Percentiles rank a stretch among this genome's conserved stretches.
Evolutionary conservation across 2,329 filamentous ascomycete genomes (phyloP).

Genomic region (Aspergillus calidoustus): DNA sequence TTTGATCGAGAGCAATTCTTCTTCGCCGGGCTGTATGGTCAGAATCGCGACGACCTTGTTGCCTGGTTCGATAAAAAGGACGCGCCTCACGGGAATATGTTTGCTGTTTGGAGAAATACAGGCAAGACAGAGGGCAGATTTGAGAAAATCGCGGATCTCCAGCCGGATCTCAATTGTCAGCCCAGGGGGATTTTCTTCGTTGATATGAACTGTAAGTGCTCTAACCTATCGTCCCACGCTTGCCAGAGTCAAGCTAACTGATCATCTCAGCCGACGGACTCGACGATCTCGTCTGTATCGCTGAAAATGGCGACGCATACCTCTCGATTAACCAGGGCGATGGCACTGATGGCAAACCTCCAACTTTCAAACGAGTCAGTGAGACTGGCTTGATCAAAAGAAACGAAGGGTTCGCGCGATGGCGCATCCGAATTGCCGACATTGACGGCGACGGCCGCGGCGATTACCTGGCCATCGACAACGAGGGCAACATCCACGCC

Average conservation of each 20-base stretch:
- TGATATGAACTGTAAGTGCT: not conserved
- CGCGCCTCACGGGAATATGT: not conserved
- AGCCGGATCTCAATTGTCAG: not conserved
- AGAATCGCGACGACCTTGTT: not conserved
- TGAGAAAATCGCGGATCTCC: not conserved
- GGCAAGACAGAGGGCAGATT: not conserved
- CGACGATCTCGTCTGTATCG: conserved; percentile 10
- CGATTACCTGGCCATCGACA: conserved; percentile 5
- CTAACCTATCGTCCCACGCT: no score
- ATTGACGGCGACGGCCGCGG: conserved; percentile 12
- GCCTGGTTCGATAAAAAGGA: not conserved
- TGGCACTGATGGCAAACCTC: not conserved
- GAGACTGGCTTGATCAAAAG: not conserved
- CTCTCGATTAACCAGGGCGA: not conserved
- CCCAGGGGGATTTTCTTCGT: not conserved
- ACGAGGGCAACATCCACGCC: conserved; percentile 5
- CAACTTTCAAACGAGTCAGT: not conserved
- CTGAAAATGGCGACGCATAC: not conserved
- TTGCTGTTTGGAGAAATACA: conserved; percentile 2
- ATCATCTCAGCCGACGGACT: not conserved
- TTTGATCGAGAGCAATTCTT: not conserved
- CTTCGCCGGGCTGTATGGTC: not conserved
- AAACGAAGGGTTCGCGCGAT: not conserved
- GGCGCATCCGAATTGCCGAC: not conserved
- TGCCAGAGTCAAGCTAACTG: not conserved